These are phyloP conservation scores for Acanthamoeba sp. DNA, from an alignment of 208 protist genomes.

Conservation along the genomic window DNA sequence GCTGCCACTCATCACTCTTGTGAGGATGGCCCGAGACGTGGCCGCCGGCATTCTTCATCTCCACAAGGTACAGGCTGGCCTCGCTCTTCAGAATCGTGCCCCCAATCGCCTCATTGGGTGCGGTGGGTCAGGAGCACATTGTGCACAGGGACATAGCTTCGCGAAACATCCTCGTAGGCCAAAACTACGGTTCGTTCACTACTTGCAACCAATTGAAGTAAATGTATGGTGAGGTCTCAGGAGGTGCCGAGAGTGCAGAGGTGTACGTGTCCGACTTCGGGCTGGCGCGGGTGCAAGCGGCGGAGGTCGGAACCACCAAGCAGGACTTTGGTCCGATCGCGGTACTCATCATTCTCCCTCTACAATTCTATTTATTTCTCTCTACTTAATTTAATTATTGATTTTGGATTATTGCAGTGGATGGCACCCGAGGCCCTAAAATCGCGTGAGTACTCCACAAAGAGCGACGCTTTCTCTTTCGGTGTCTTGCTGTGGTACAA, in stretches of 20 bases:
- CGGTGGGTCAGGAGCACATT: conserved; percentile 45
- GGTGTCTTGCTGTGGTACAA: conserved; percentile 62
- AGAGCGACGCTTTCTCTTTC: conserved; percentile 65
- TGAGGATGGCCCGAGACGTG: conserved; percentile 37
- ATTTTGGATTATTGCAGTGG: not conserved
- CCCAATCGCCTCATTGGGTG: not conserved
- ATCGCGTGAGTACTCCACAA: not conserved
- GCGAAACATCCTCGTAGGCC: conserved; percentile 50
- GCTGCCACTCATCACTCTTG: conserved; percentile 53
- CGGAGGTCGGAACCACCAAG: conserved; percentile 12
- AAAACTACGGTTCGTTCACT: conserved; percentile 45
- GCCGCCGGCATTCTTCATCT: conserved; percentile 53
- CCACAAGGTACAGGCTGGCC: conserved; percentile 68
- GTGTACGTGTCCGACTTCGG: conserved; percentile 72
- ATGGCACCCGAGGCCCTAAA: conserved; percentile 66
- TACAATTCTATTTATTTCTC: not conserved
- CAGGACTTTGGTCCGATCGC: conserved; percentile 50
- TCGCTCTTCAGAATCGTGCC: not conserved
- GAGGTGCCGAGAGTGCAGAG: not conserved
- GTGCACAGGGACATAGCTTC: conserved; percentile 57
- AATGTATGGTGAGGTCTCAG: too few species aligned
- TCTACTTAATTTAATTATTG: not conserved
- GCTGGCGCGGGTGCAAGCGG: not conserved
- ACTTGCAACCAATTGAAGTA: not conserved
- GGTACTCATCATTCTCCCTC: not conserved